phyloP scores from a whole-genome alignment of 768 basidiomycete genomes.

The Clavaria fumosa region DNA sequence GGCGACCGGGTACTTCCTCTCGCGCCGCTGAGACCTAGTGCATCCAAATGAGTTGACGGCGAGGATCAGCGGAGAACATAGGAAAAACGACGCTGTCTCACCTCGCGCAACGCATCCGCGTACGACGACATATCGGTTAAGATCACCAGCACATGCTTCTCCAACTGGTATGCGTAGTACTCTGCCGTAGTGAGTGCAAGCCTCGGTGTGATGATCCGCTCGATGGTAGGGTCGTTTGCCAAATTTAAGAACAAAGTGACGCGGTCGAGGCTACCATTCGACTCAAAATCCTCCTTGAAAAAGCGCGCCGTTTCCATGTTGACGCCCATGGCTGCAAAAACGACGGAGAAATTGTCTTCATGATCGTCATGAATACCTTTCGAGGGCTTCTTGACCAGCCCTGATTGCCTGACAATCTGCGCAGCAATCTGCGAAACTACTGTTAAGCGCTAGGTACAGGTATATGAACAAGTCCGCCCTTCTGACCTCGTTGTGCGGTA shows the following conservation, averaged over 20 bases:
- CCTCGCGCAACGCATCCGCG: constrained; percentile 91
- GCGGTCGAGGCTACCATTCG: constrained; percentile 93
- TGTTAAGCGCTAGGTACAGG: constrained; percentile 1
- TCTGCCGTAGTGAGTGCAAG: constrained; percentile 96
- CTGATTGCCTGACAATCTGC: constrained; percentile 99
- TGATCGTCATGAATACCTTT: constrained; percentile 98
- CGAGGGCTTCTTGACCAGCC: constrained; percentile 88
- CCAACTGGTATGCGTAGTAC: constrained; percentile 98
- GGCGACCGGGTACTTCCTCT: constrained; percentile 97
- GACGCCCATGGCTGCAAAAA: constrained; percentile 99
- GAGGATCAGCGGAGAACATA: constrained; percentile 11
- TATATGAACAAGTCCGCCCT: constrained; percentile 4
- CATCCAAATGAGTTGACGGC: constrained; percentile 8
- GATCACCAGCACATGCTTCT: constrained; percentile 99
- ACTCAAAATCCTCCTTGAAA: constrained; percentile 99
- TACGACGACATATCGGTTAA: constrained; percentile 99
- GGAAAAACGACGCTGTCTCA: too few relatives aligned
- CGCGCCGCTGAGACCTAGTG: constrained; percentile 88
- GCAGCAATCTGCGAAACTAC: constrained; percentile 69
- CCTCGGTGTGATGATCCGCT: constrained; percentile 98
- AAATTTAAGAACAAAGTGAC: constrained; percentile 97
- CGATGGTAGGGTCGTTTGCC: constrained; percentile 98
- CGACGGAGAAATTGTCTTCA: constrained; percentile 99
- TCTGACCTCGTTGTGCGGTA: constrained; percentile 91
- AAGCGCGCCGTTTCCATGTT: constrained; percentile 99